Evolutionary conservation across 352 stramenopile genomes (phyloP).

Genomic region (Globisporangium splendens): DNA sequence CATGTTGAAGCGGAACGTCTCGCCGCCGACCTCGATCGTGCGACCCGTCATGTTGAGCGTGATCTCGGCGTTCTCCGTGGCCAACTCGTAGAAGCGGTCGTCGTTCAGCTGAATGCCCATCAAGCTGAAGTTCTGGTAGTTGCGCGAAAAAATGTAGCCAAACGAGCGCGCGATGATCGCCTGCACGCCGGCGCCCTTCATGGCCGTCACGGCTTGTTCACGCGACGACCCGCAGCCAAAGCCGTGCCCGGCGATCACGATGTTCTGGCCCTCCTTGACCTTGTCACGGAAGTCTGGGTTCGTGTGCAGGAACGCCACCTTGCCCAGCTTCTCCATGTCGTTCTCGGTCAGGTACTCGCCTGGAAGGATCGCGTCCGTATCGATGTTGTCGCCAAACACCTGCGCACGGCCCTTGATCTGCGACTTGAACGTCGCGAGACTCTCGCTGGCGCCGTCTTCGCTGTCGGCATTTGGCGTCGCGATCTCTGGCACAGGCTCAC

Average conservation of each 20-base stretch:
- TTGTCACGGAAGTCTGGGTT: slow-evolving; percentile 86
- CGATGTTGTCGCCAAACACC: slow-evolving; percentile 88
- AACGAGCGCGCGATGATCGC: slow-evolving; percentile 84
- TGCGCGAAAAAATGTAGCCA: slow-evolving; percentile 85
- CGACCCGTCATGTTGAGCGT: slow-evolving; percentile 81
- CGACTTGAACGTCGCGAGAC: slow-evolving; percentile 38
- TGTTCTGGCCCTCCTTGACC: slow-evolving; percentile 61
- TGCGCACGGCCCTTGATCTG: slow-evolving; percentile 70
- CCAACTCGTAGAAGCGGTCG: slow-evolving; percentile 79
- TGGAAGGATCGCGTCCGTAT: slow-evolving; percentile 85
- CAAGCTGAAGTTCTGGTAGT: slow-evolving; percentile 86
- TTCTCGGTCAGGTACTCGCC: slow-evolving; percentile 83
- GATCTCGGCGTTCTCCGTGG: slow-evolving; percentile 69
- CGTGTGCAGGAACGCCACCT: slow-evolving; percentile 81
- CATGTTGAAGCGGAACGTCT: slow-evolving; percentile 85
- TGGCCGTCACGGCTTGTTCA: slow-evolving; percentile 77
- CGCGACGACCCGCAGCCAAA: slow-evolving; percentile 85
- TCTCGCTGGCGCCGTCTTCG: slow-evolving; percentile 12
- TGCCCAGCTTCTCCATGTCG: slow-evolving; percentile 79
- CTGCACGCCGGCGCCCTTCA: slow-evolving; percentile 79
- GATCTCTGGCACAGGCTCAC: slow-evolving; percentile 54
- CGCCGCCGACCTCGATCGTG: slow-evolving; percentile 71
- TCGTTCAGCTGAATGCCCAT: slow-evolving; percentile 78
- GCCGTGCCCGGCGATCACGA: slow-evolving; percentile 74
- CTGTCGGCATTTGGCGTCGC: slow-evolving; percentile 18